A percentile compares a stretch with the other conserved stretches of the same genome.
These are phyloP conservation scores for Suhomyces kilbournensis DNA, from an alignment of 805 yeast genomes.

Conservation along the genomic window DNA sequence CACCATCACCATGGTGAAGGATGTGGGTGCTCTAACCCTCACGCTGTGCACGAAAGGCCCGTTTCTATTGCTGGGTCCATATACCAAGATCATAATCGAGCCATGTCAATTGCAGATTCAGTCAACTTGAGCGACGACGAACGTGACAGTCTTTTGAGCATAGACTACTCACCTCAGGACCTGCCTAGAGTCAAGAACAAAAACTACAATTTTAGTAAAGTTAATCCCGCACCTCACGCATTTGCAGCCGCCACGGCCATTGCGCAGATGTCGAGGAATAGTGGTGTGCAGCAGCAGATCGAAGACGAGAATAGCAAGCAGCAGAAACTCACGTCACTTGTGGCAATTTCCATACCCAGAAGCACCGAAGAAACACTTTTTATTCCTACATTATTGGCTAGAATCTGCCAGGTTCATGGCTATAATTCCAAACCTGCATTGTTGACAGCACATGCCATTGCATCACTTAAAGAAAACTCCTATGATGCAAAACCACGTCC, in stretches of 20 bases:
- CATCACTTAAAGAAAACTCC: conserved; percentile 55
- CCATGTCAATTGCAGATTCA: conserved; percentile 31
- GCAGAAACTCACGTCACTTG: conserved; percentile 41
- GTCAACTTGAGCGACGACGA: conserved; percentile 41
- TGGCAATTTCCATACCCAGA: conserved; percentile 72
- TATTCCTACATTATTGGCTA: conserved; percentile 67
- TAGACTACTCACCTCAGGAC: conserved; percentile 14
- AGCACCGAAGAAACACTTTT: conserved; percentile 76
- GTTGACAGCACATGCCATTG: conserved; percentile 67
- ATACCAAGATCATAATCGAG: conserved; percentile 34
- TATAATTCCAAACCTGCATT: conserved; percentile 69
- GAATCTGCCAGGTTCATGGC: conserved; percentile 68
- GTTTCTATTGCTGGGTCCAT: conserved; percentile 65
- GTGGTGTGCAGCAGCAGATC: conserved; percentile 12
- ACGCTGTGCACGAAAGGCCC: conserved; percentile 58
- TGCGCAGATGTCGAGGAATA: conserved; percentile 49
- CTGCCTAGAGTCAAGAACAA: background rate
- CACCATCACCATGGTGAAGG: conserved; percentile 26
- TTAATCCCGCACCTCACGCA: conserved; percentile 72
- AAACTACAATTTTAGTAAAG: conserved; percentile 33
- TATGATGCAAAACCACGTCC: conserved; percentile 9
- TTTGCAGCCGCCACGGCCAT: conserved; percentile 61
- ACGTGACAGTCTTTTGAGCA: conserved; percentile 26
- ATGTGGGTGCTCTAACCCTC: conserved; percentile 58
- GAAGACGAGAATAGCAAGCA: conserved; percentile 29